Conservation (phyloP, 371 early-diverging fungal species). For the Mucor circinelloides region DNA sequence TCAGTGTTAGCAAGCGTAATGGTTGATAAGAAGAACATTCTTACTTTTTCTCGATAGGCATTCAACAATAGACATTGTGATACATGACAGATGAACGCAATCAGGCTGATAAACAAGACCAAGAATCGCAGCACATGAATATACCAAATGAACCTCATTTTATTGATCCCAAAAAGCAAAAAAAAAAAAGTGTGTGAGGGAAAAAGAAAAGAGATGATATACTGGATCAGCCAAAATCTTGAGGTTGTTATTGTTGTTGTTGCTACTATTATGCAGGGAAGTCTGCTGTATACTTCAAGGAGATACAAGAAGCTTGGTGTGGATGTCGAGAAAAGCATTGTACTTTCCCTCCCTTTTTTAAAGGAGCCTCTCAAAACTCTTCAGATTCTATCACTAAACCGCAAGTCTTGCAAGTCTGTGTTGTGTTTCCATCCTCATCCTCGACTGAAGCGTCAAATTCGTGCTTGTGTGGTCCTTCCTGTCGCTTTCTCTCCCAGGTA, state of each 20-base stretch:
- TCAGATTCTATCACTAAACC: conserved; percentile 76
- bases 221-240: neutral
- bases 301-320: neutral
- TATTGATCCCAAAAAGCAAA: neutral
- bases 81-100: conserved; percentile 26
- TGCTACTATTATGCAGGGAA: conserved; percentile 17
- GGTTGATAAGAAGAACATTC: neutral
- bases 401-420: conserved; percentile 69
- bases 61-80: conserved; percentile 30
- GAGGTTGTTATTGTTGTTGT: neutral
- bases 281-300: neutral
- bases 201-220: neutral
- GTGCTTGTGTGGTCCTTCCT: conserved; percentile 76
- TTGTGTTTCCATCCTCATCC: conserved; percentile 48
- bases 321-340: neutral
- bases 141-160: conserved; percentile 5
- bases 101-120: conserved; percentile 20
- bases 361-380: conserved; percentile 54
- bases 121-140: conserved; percentile 7
- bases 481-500: conserved; percentile 68
- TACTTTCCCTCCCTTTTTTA: conserved; percentile 2
- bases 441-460: conserved; percentile 59
- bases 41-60: conserved; percentile 33
- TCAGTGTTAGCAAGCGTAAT: neutral
- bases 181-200: neutral